Conservation (phyloP, 306 rosid species). For the Lathyrus aphaca region DNA sequence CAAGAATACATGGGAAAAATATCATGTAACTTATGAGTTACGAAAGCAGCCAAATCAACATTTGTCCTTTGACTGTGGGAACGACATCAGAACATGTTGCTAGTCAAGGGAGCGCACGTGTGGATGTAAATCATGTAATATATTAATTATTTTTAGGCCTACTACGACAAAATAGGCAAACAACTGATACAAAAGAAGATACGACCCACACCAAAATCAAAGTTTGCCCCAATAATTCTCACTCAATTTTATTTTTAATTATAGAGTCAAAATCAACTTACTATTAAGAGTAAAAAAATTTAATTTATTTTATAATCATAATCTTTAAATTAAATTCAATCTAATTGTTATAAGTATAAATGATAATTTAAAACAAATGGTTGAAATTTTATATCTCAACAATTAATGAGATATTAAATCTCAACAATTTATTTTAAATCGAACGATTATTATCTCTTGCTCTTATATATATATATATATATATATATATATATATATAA, state of each 20-base stretch:
- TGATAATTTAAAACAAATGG: no score
- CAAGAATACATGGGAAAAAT: neutral
- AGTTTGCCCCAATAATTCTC: neutral
- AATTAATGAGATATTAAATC: no score
- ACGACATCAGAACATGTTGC: neutral
- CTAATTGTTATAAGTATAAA: no score
- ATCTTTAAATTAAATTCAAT: no score
- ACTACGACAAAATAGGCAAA: neutral
- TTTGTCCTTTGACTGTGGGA: slow-evolving; percentile 27
- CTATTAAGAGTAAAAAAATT: no score
- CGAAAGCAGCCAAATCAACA: slow-evolving; percentile 33
- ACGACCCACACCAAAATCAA: slow-evolving; percentile 3
- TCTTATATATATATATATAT: no score
- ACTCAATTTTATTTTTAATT: neutral
- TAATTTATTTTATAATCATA: no score
- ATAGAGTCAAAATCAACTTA: no score
- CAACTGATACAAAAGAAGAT: neutral
- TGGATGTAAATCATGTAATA: slow-evolving; percentile 29
- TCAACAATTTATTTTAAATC: no score
- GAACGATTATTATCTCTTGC: no score
- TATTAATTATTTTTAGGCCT: neutral
- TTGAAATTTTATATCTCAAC: no score
- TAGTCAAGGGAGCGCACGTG: slow-evolving; percentile 45
- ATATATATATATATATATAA: no score
- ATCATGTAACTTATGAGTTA: neutral